Evolutionary conservation across 2,329 filamentous ascomycete genomes (phyloP).

Genomic region (Cladosporium sp.): DNA sequence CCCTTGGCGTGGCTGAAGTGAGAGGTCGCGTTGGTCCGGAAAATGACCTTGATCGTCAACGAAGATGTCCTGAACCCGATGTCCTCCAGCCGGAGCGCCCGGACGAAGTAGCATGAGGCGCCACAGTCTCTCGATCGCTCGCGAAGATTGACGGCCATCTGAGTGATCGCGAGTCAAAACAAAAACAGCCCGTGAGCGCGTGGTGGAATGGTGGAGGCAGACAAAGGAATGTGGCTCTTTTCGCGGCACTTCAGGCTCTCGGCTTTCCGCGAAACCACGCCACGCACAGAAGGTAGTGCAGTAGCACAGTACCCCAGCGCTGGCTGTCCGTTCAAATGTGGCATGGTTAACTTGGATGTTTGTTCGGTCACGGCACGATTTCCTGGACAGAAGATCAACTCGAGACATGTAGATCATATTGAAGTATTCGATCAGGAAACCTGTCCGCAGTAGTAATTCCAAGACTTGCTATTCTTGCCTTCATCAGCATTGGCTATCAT

Average conservation of each 20-base stretch:
- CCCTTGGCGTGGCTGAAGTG: too few relatives aligned
- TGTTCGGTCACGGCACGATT: too few relatives aligned
- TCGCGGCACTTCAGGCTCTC: not conserved
- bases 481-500: not conserved
- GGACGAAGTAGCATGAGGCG: not conserved
- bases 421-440: too few relatives aligned
- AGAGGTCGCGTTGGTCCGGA: not conserved
- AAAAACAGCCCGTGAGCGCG: conserved; percentile 4
- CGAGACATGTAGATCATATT: too few relatives aligned
- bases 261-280: too few relatives aligned
- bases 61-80: not conserved
- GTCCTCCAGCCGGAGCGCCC: not conserved
- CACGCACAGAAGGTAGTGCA: too few relatives aligned
- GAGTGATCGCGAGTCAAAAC: not conserved
- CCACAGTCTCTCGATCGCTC: not conserved
- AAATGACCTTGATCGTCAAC: not conserved
- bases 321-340: too few relatives aligned
- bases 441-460: too few relatives aligned
- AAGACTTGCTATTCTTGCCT: not conserved
- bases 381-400: too few relatives aligned
- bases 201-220: not conserved
- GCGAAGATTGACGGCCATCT: too few relatives aligned
- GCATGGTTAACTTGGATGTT: too few relatives aligned
- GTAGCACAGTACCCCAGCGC: too few relatives aligned
- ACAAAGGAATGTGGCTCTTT: conserved; percentile 7